Conservation (phyloP, 2,329 filamentous ascomycete species). For the Akanthomyces muscarius region DNA sequence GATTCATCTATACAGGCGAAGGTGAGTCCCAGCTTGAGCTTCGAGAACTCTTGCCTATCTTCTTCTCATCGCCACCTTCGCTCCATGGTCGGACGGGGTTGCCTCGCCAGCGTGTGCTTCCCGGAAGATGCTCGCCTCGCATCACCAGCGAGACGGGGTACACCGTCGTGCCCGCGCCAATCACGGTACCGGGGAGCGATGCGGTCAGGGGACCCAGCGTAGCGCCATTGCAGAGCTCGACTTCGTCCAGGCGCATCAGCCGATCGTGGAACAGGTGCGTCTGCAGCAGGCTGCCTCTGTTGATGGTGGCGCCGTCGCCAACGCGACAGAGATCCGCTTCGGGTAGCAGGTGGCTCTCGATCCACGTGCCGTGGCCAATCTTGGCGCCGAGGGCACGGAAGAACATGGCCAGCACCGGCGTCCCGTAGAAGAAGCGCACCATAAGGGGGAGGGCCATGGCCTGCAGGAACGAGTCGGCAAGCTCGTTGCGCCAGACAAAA, state of each 20-base stretch:
- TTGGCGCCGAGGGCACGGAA: slow-evolving; percentile 22
- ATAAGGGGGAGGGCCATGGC: slow-evolving; percentile 21
- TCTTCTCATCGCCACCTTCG: neutral
- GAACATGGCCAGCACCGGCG: slow-evolving; percentile 20
- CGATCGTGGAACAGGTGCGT: slow-evolving; percentile 24
- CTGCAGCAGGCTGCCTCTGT: slow-evolving; percentile 22
- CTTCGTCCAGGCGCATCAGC: slow-evolving; percentile 23
- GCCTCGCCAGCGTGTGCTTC: slow-evolving; percentile 22
- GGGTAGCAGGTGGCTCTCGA: slow-evolving; percentile 23
- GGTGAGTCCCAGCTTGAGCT: slow-evolving; percentile 11
- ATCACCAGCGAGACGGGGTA: slow-evolving; percentile 22
- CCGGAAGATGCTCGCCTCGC: slow-evolving; percentile 23
- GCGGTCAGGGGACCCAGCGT: slow-evolving; percentile 22
- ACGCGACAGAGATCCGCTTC: slow-evolving; percentile 22
- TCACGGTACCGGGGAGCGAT: slow-evolving; percentile 21
- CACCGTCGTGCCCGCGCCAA: slow-evolving; percentile 22
- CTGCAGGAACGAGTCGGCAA: slow-evolving; percentile 59
- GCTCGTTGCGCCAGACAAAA: slow-evolving; percentile 32
- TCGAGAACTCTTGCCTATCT: neutral
- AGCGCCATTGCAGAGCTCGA: slow-evolving; percentile 20
- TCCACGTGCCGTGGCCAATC: slow-evolving; percentile 23
- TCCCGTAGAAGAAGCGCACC: slow-evolving; percentile 21
- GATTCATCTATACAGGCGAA: neutral
- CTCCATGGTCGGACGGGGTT: slow-evolving; percentile 23
- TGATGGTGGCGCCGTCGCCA: slow-evolving; percentile 22